Percentiles rank a stretch among this genome's conserved stretches.
These are phyloP conservation scores for Saccharomycopsis guyanensis DNA, from an alignment of 805 yeast genomes.

Conservation along the genomic window DNA sequence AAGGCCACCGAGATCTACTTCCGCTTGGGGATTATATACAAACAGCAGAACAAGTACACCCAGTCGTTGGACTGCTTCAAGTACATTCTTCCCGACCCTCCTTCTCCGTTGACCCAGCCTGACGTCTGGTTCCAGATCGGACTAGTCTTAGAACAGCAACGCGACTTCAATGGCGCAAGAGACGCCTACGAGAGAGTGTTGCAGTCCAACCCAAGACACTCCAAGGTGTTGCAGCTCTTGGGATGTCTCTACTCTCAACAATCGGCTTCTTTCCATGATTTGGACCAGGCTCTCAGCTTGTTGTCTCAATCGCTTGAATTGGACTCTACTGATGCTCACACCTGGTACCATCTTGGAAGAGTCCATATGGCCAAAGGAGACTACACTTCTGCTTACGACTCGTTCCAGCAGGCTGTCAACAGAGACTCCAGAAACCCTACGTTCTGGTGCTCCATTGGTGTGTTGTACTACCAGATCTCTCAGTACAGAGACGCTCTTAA, in stretches of 20 bases:
- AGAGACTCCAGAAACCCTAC: slow-evolving; percentile 96
- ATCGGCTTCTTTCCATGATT: slow-evolving; percentile 62
- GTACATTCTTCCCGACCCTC: slow-evolving; percentile 84
- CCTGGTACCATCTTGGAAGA: slow-evolving; percentile 95
- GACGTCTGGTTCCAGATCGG: slow-evolving; percentile 99
- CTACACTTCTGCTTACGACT: slow-evolving; percentile 93
- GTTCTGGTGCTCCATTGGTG: slow-evolving; percentile 96
- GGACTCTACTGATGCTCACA: slow-evolving; percentile 86
- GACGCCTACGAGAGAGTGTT: slow-evolving; percentile 94
- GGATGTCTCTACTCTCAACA: slow-evolving; percentile 89
- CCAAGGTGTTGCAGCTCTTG: slow-evolving; percentile 90
- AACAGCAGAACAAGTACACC: slow-evolving; percentile 81
- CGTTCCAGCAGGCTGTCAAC: slow-evolving; percentile 97
- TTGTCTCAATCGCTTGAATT: slow-evolving; percentile 83
- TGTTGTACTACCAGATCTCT: slow-evolving; percentile 88
- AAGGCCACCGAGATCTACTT: slow-evolving; percentile 95
- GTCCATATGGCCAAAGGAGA: slow-evolving; percentile 95
- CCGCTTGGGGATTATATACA: slow-evolving; percentile 92
- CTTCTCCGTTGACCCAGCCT: slow-evolving; percentile 90
- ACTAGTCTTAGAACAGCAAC: slow-evolving; percentile 86
- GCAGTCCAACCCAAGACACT: slow-evolving; percentile 84
- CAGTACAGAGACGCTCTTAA: slow-evolving; percentile 96
- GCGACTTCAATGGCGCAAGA: slow-evolving; percentile 84
- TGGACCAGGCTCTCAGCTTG: slow-evolving; percentile 74
- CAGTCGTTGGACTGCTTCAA: slow-evolving; percentile 92